Evolutionary conservation across 495 filamentous ascomycete species (phyloP).

Genomic region (Neurospora sp.): DNA sequence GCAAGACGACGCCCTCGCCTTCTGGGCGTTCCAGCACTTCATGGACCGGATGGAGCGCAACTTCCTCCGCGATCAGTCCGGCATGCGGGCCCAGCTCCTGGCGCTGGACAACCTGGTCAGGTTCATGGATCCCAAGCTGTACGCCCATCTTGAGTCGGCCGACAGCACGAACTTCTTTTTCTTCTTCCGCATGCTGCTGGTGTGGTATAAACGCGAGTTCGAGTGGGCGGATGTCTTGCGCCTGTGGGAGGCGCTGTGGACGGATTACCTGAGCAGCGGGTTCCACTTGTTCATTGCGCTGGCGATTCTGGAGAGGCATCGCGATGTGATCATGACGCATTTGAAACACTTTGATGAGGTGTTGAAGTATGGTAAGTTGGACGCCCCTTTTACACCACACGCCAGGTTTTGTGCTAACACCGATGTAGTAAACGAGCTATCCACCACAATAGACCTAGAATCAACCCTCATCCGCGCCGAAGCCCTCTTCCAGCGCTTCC

Average conservation of each 20-base stretch:
- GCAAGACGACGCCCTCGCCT: slow-evolving; percentile 52
- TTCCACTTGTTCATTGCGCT: slow-evolving; percentile 94
- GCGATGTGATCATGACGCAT: slow-evolving; percentile 89
- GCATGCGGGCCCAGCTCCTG: slow-evolving; percentile 85
- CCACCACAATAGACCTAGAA: slow-evolving; percentile 80
- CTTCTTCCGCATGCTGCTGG: slow-evolving; percentile 96
- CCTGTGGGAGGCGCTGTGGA: slow-evolving; percentile 92
- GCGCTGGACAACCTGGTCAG: slow-evolving; percentile 89
- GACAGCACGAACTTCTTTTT: slow-evolving; percentile 99
- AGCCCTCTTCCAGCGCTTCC: slow-evolving; percentile 76
- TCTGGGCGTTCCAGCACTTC: slow-evolving; percentile 93
- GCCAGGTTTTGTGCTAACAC: neutral
- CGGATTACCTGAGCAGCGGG: slow-evolving; percentile 74
- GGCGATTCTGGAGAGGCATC: slow-evolving; percentile 91
- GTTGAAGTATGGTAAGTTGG: slow-evolving; percentile 76
- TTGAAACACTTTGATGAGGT: slow-evolving; percentile 94
- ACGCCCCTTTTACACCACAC: neutral
- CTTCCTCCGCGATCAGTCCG: slow-evolving; percentile 88
- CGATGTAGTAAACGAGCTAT: slow-evolving; percentile 77
- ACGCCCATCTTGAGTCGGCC: slow-evolving; percentile 75
- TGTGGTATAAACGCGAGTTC: slow-evolving; percentile 98
- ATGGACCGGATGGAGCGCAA: slow-evolving; percentile 99
- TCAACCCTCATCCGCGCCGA: slow-evolving; percentile 80
- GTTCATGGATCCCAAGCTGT: slow-evolving; percentile 91
- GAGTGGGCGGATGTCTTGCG: slow-evolving; percentile 75